A percentile compares a stretch with the other conserved stretches of the same genome.
These are phyloP conservation scores for Daldinia decipiens DNA, from an alignment of 495 filamentous ascomycete genomes.

Conservation along the genomic window DNA sequence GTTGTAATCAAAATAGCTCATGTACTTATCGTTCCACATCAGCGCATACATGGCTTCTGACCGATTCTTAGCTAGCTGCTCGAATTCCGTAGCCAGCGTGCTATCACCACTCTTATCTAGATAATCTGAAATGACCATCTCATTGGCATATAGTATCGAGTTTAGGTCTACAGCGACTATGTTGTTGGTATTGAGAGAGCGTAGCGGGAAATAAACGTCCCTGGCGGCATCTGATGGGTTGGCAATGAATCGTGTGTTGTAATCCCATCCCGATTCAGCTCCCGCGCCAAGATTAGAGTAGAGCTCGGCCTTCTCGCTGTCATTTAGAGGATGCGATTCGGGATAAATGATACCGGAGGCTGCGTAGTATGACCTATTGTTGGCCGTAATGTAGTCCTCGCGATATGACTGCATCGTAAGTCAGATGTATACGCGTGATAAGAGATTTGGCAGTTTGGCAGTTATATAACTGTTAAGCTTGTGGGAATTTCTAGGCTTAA, in stretches of 20 bases:
- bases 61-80: constrained; percentile 48
- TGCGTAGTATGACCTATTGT: constrained; percentile 59
- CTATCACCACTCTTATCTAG: constrained; percentile 48
- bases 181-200: constrained; percentile 56
- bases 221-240: constrained; percentile 55
- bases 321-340: constrained; percentile 51
- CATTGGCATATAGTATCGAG: constrained; percentile 62
- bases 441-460: neutral
- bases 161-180: constrained; percentile 61
- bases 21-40: constrained; percentile 60
- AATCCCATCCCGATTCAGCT: constrained; percentile 64
- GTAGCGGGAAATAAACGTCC: constrained; percentile 63
- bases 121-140: constrained; percentile 54
- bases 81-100: constrained; percentile 47
- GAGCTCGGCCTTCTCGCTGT: constrained; percentile 51
- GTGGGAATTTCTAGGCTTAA: neutral
- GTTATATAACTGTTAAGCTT: neutral
- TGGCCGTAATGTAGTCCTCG: constrained; percentile 60
- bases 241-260: constrained; percentile 53
- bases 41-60: constrained; percentile 57
- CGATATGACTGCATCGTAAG: constrained; percentile 51
- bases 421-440: constrained; percentile 9
- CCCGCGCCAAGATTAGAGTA: constrained; percentile 60
- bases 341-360: constrained; percentile 60
- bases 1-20: constrained; percentile 64